Evolutionary conservation across 352 stramenopile genomes (phyloP), one percentile per base, ranked within the genome.

Genomic region (Pythium myriotylum): DNA sequence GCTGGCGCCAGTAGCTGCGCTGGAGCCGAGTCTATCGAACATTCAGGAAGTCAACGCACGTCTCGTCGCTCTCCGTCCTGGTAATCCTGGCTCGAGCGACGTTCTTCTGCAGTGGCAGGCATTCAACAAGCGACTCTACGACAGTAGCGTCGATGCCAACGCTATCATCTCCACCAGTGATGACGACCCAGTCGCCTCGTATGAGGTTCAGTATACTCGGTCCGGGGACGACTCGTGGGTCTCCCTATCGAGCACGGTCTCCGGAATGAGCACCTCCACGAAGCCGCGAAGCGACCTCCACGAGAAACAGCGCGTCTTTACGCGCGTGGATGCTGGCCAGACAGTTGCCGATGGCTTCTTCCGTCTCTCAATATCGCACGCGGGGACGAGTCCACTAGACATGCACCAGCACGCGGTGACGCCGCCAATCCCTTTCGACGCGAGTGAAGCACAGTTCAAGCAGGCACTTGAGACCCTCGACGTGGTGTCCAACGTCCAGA

Each of bases 391-490:
- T 53, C 27, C 39, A 3, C 65, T 82, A 5, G 61, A 82, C 46
- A 56, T 73, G 26, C 72, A 77, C n/a, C 69, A 80, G 45, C 69
- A 49, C 45, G 68, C 62, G 0, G 54, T 88, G 29, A 90, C 84
- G 24, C 68, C 74, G 14, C 66, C 60, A 17, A 94, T 97, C 51
- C 49, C 80, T 40, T 92, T 92, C 56, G 84, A 91, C 63, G 87
- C 88, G 29, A 87, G 68, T 29, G 81, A 73, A 32, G 54, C 55
- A 19, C 57, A 79, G 14, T 65, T 96, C 54, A 89, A 94, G 59
- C 40, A 64, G 5, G 84, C 81, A 24, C 69, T 97, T 32, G 74
- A 94, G 57, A 80, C 67, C 16, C 73, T 97, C n/a, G 81, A 88
- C 7, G 70, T 81, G 19, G 72, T 95, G 33, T 65, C 68, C 17